phyloP scores from a whole-genome alignment of 2,329 filamentous ascomycete species.

The Neofusicoccum cordaticola region DNA sequence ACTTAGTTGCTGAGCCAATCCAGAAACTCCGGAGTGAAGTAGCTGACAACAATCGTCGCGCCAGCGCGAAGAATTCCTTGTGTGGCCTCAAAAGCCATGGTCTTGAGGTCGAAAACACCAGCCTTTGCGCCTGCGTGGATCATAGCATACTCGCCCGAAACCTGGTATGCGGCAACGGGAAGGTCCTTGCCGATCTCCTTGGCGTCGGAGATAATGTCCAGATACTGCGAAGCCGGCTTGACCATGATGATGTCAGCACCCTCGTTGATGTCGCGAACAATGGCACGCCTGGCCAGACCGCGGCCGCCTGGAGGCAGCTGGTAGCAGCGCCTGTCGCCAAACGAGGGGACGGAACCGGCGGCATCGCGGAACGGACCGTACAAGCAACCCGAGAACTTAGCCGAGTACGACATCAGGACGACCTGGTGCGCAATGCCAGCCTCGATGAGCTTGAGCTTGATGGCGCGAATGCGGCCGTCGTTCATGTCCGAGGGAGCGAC shows the following conservation, averaged over 20 bases:
- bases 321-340: constrained; percentile 95
- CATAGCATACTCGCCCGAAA: constrained; percentile 97
- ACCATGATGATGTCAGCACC: constrained; percentile 99
- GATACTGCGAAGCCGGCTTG: constrained; percentile 91
- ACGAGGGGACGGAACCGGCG: constrained; percentile 83
- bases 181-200: constrained; percentile 91
- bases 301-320: constrained; percentile 91
- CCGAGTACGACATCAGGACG: constrained; percentile 94
- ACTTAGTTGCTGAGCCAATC: constrained; percentile 54
- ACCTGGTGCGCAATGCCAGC: constrained; percentile 88
- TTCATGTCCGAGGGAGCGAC: constrained; percentile 99
- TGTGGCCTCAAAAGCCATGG: constrained; percentile 92
- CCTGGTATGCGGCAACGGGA: constrained; percentile 93
- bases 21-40: constrained; percentile 81
- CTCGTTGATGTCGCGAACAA: constrained; percentile 84
- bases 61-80: constrained; percentile 91
- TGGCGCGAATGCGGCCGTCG: constrained; percentile 92
- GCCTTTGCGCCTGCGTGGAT: constrained; percentile 94
- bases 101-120: constrained; percentile 90
- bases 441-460: constrained; percentile 97
- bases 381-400: constrained; percentile 94
- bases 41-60: constrained; percentile 88
- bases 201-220: constrained; percentile 96
- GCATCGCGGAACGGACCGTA: constrained; percentile 98
- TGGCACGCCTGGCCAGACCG: constrained; percentile 86